Evolutionary conservation across 352 stramenopile genomes (phyloP), one percentile per base, ranked within the genome.

Genomic region (Phytophthora pisi): DNA sequence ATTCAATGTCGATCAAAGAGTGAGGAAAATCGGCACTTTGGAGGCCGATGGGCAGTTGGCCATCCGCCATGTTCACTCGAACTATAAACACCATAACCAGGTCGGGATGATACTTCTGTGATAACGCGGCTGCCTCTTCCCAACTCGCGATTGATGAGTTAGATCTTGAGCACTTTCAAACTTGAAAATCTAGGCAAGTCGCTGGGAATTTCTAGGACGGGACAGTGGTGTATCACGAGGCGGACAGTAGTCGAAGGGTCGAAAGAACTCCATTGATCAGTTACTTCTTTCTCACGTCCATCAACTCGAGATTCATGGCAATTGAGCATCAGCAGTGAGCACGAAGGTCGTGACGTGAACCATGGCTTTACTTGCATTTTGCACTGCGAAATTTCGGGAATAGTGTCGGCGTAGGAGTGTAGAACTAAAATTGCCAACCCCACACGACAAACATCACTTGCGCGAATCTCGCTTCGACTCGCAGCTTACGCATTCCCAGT

Each of bases 201-300:
- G 20, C 40, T 11, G 13, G 74, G 66, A 18, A 86, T 55, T 38
- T 79, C 62, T 4, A 89, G 45, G 9, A 52, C 5, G 0, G 63
- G 18, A 11, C 78, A 88, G 54, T 79, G 60, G 0, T 66, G 70
- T 45, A 84, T 61, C 4, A 74, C 49, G 15, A 74, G 26, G 6
- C 65, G 61, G 5, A 58, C 26, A 20, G 75, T 62, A 7, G 70
- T 78, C 5, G 45, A 42, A 11, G 66, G 51, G 15, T 76, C 59
- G 28, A 70, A 70, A 11, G 8, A 24, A 16, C 28, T 67, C 56
- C 70, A 75, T 36, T 57, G 42, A 1, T 26, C 36, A 8, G 42
- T 9, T 6, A 74, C 9, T 11, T 77, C 66, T 0, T 5, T 3
- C 16, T 23, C 46, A 15, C 42, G 50, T 9, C 75, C 67, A 16